Percentiles rank a stretch among this genome's conserved stretches.
Evolutionary conservation across 2,329 filamentous ascomycete species (phyloP).

Genomic region (Alternaria angustiovoidea): DNA sequence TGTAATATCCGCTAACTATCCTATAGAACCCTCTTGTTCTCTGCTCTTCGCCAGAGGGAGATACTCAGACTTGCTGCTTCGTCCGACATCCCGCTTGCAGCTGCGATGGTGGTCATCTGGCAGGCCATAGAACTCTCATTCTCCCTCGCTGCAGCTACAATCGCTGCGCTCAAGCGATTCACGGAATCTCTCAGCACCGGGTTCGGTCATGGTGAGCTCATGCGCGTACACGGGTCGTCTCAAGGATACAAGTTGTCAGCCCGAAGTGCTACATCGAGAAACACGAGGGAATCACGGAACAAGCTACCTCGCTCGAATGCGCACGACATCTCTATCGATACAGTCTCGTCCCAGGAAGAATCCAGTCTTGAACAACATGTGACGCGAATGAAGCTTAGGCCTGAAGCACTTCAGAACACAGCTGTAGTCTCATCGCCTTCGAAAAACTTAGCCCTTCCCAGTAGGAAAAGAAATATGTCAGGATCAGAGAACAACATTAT

Average conservation of each 20-base stretch:
- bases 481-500: neutral
- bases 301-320: neutral
- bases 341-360: neutral
- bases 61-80: conserved; percentile 11
- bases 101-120: conserved; percentile 22
- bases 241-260: conserved; percentile 16
- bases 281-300: neutral
- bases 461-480: too few species aligned
- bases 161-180: conserved; percentile 21
- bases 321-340: neutral
- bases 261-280: conserved; percentile 5
- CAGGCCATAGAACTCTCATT: conserved; percentile 21
- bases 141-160: conserved; percentile 18
- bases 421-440: neutral
- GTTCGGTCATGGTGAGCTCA: conserved; percentile 23
- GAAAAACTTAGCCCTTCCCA: neutral
- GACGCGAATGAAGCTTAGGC: neutral
- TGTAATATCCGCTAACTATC: neutral
- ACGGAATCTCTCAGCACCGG: conserved; percentile 24
- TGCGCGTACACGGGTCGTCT: conserved; percentile 15
- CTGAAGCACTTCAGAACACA: neutral
- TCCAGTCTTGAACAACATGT: neutral
- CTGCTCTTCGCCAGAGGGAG: conserved; percentile 11
- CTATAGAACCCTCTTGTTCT: conserved; percentile 16
- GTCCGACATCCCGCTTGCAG: conserved; percentile 9